Conservation (phyloP, 1,284 basidiomycete genomes). For the Meira nashicola region DNA sequence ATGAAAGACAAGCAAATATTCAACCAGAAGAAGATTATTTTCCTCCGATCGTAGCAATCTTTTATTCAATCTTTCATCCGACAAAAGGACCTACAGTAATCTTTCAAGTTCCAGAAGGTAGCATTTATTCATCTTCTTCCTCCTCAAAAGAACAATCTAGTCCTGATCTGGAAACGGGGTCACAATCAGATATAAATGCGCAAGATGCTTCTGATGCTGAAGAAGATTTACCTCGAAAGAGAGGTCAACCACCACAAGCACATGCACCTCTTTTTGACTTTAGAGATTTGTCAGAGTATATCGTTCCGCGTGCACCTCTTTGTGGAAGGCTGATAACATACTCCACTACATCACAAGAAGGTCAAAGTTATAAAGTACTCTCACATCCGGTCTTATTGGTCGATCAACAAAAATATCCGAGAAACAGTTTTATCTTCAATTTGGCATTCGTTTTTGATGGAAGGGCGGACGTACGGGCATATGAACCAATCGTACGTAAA, state of each 20-base stretch:
- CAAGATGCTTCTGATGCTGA: not conserved
- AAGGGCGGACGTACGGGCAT: conserved; percentile 82
- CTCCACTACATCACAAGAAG: not conserved
- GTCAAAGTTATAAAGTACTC: conserved; percentile 41
- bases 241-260: not conserved
- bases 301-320: conserved; percentile 80
- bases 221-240: not conserved
- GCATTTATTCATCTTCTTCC: conserved; percentile 56
- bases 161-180: conserved; percentile 40
- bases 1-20: too few relatives aligned
- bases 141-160: conserved; percentile 44
- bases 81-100: conserved; percentile 76
- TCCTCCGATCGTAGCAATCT: conserved; percentile 72
- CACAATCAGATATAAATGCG: not conserved
- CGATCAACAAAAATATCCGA: conserved; percentile 36
- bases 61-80: conserved; percentile 81
- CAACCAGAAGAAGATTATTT: conserved; percentile 40
- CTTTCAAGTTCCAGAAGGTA: conserved; percentile 81
- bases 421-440: conserved; percentile 78
- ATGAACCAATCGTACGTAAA: conserved; percentile 92
- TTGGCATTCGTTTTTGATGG: conserved; percentile 83
- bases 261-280: conserved; percentile 72
- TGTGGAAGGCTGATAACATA: conserved; percentile 79
- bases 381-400: conserved; percentile 41
- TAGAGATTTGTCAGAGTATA: conserved; percentile 82